These are phyloP conservation scores for Boletus rubroflammeus DNA, from an alignment of 768 basidiomycete genomes.

Conservation along the genomic window DNA sequence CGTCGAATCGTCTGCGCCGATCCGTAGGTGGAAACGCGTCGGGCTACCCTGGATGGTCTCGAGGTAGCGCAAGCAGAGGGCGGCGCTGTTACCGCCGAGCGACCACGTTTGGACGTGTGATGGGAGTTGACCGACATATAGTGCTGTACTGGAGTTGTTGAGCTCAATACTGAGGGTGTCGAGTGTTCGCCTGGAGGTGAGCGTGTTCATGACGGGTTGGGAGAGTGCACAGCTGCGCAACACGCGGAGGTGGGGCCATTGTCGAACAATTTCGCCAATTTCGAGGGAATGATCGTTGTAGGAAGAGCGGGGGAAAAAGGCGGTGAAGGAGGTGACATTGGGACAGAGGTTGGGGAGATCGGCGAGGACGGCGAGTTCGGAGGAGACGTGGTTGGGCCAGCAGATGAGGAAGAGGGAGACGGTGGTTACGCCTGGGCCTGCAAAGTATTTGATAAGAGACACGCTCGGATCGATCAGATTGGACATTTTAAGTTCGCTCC, in stretches of 20 bases:
- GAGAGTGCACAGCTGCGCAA: conserved; percentile 21
- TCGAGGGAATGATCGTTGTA: conserved; percentile 25
- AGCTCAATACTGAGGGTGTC: conserved; percentile 26
- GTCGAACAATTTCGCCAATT: conserved; percentile 22
- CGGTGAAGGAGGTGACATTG: conserved; percentile 26
- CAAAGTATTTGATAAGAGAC: conserved; percentile 25
- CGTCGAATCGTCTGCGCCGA: conserved; percentile 27
- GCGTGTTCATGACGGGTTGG: conserved; percentile 19
- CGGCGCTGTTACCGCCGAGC: conserved; percentile 23
- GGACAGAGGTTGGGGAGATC: conserved; percentile 22
- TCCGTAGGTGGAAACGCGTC: conserved; percentile 14
- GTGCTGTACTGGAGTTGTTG: conserved; percentile 20
- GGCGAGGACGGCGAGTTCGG: conserved; percentile 21
- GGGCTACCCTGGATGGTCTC: conserved; percentile 18
- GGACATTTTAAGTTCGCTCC: conserved; percentile 25
- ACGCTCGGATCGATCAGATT: conserved; percentile 21
- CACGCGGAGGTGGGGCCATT: conserved; percentile 18
- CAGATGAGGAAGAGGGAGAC: conserved; percentile 22
- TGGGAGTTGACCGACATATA: conserved; percentile 20
- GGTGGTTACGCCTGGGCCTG: conserved; percentile 15
- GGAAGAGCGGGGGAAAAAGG: conserved; percentile 25
- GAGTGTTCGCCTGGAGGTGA: conserved; percentile 9
- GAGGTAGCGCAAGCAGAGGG: conserved; percentile 21
- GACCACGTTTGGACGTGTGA: conserved; percentile 18
- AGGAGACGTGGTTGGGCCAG: conserved; percentile 23